These are phyloP conservation scores for Cytospora mali DNA, from an alignment of 2,329 filamentous ascomycete species.

Conservation along the genomic window DNA sequence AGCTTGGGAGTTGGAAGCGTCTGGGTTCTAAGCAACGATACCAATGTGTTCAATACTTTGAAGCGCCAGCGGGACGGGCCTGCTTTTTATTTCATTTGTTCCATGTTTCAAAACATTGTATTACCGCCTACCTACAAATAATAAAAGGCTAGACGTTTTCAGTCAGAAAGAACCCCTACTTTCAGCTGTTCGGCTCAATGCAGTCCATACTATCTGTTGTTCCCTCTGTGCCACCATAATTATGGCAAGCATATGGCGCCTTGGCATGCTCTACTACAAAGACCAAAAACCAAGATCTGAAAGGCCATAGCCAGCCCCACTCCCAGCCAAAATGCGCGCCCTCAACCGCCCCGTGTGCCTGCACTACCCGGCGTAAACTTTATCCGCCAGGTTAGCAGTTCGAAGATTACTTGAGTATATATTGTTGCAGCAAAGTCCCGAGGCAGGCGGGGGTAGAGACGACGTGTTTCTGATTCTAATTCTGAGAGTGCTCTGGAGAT, in stretches of 20 bases:
- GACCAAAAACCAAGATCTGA: not conserved
- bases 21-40: not conserved
- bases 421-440: too few species aligned
- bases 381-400: too few species aligned
- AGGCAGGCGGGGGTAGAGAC: too few species aligned
- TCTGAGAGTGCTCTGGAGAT: too few species aligned
- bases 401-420: too few species aligned
- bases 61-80: not conserved
- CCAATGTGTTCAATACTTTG: not conserved
- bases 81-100: not conserved
- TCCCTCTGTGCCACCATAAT: not conserved
- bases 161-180: too few species aligned
- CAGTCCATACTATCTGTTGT: not conserved
- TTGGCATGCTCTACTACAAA: not conserved
- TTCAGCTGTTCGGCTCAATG: too few species aligned
- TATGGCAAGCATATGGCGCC: not conserved
- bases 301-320: not conserved
- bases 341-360: not conserved
- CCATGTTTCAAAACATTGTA: not conserved
- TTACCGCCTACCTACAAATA: not conserved
- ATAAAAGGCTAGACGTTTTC: not conserved
- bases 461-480: too few species aligned
- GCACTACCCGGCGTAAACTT: too few species aligned
- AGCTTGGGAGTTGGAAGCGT: not conserved
- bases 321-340: not conserved